Evolutionary conservation across 1,139 yeast genomes (phyloP), one percentile per base, ranked within the genome.

Genomic region (Kurtzmaniella quercitrusa): DNA sequence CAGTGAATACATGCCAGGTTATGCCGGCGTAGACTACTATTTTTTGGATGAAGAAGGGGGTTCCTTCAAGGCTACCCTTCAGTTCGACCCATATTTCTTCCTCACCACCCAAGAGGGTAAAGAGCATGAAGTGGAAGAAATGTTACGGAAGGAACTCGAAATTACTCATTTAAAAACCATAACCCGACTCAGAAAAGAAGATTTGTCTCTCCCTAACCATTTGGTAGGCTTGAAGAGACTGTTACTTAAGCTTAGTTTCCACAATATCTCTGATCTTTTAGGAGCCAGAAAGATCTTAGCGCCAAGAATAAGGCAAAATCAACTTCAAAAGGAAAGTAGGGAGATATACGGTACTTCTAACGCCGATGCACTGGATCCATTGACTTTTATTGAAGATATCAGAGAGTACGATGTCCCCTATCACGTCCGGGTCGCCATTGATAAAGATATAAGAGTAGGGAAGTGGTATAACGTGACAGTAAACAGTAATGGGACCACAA

Each of bases 1-100:
- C 25, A 77, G 75, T 9, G 82, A 78, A 23, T 70, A 73, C 41
- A 58, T 77, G 15, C 70, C 81, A 2, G 95, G 94, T 9, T 71
- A 79, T 41, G 79, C 97, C 0, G 98, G 93, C 3, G 97, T 93
- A 3, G 98, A 93, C 57, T 90, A 86, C 62, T 94, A 94, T 60
- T 94, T 94, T 54, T 66, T 94, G n/a, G 98, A 93, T 59, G 96
- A 89, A 56, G 97, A 91, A 64, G 99, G 99, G 38, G 98, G 98
- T 2, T 81, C 88, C 34, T 94, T 94, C 70, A 93, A 91, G 60
- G 83, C 91, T 2, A 85, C 96, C 0, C 65, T 87, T 16, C 84
- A 79, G 48, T 88, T 79, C 59, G 93, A 89, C 57, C 98, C 99
- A 0, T 94, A 94, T 60, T 87, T 94, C 58, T 78, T 85, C 44